These are phyloP conservation scores for Ilex asprella DNA, from an alignment of 257 asterid species.

Conservation along the genomic window DNA sequence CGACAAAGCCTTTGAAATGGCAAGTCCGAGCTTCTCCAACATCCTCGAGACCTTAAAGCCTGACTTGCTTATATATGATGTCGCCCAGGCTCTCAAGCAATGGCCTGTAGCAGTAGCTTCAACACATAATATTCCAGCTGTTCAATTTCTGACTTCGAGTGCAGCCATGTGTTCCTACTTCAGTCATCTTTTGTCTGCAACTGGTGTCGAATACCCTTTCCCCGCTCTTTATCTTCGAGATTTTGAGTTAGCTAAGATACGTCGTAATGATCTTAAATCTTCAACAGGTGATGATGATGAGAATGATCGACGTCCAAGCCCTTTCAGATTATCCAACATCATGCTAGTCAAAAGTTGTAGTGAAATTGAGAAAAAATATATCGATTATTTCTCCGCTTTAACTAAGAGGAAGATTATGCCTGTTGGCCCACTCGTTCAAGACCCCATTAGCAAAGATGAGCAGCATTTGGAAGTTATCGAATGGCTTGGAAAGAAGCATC, in stretches of 20 bases:
- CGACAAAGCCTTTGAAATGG: not conserved
- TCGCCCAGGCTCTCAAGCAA: not conserved
- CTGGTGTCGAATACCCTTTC: not conserved
- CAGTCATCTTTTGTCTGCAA: not conserved
- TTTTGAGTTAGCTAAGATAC: not conserved
- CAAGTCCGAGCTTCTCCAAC: no score
- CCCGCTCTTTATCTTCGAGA: not conserved
- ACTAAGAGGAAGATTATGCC: not conserved
- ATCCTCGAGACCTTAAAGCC: not conserved
- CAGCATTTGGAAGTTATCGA: not conserved
- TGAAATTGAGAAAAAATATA: not conserved
- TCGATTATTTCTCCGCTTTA: not conserved
- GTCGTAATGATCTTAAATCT: not conserved
- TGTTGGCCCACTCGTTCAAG: not conserved
- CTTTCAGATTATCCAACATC: not conserved
- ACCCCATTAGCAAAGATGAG: not conserved
- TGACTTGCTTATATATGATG: not conserved
- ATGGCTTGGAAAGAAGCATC: slow-evolving; percentile 2
- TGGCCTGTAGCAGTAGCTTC: not conserved
- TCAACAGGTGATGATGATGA: not conserved
- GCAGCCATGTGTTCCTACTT: not conserved
- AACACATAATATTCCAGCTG: not conserved
- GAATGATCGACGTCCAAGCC: no score
- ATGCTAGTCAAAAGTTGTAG: not conserved
- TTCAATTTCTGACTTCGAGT: not conserved